phyloP scores from a whole-genome alignment of 495 filamentous ascomycete species.

The Margaritispora aquatica region DNA sequence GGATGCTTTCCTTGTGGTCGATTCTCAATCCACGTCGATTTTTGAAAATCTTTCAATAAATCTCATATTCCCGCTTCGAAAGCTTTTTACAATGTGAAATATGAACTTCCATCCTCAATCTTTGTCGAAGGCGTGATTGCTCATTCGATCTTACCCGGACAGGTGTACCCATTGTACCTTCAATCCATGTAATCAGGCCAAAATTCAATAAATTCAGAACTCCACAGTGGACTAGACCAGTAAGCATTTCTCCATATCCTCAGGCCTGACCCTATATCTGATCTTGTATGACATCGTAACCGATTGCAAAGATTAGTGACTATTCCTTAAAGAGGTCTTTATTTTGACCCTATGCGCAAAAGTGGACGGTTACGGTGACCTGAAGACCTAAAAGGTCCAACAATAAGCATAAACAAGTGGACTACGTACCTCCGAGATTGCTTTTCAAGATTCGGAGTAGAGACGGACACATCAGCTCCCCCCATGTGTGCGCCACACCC shows the following conservation, averaged over 20 bases:
- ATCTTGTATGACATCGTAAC: not conserved
- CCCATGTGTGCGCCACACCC: not conserved
- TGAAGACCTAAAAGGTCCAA: not conserved
- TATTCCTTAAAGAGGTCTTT: not conserved
- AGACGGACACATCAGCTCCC: not conserved
- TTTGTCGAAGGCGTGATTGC: too few species aligned
- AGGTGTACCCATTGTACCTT: too few species aligned
- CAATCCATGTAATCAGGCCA: too few species aligned
- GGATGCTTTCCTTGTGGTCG: not conserved
- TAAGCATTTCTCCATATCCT: not conserved
- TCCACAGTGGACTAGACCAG: not conserved
- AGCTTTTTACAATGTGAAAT: too few species aligned
- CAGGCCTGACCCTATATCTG: not conserved
- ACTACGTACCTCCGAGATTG: not conserved
- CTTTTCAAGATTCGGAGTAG: not conserved
- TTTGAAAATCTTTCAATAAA: too few species aligned
- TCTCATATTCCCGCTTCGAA: too few species aligned
- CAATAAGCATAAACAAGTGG: not conserved
- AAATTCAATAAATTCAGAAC: not conserved
- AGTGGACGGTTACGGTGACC: not conserved
- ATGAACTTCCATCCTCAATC: too few species aligned
- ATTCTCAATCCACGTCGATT: too few species aligned
- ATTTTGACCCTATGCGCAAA: not conserved
- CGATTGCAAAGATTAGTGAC: too few species aligned
- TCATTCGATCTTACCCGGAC: too few species aligned